Percentiles rank a stretch among this genome's conserved stretches.
phyloP scores from a whole-genome alignment of 148 eudicot species.

The Dysphania ambrosioides region DNA sequence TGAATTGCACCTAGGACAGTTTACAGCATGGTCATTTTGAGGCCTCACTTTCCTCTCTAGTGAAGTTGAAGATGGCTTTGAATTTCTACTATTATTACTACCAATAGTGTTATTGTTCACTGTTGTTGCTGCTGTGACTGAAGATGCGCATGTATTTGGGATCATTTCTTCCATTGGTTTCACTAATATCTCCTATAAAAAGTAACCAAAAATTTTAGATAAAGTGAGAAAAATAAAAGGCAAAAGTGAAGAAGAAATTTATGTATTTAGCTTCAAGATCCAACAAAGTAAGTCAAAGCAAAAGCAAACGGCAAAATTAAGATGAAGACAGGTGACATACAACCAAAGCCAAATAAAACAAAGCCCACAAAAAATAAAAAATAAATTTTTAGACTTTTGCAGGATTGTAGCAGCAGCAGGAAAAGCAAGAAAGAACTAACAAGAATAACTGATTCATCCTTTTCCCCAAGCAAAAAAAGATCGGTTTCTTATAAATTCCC shows the following conservation, averaged over 20 bases:
- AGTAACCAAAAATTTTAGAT: neutral
- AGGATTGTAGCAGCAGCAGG: constrained; percentile 26
- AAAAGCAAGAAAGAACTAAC: constrained; percentile 14
- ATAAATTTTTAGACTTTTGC: constrained; percentile 25
- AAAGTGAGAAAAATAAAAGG: neutral
- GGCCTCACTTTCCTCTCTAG: constrained; percentile 43
- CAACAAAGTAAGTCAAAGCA: constrained; percentile 21
- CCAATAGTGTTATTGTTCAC: neutral
- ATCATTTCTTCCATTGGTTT: constrained; percentile 71
- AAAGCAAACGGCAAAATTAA: constrained; percentile 15
- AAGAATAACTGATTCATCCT: constrained; percentile 30
- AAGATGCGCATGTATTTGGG: constrained; percentile 35
- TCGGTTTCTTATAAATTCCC: neutral
- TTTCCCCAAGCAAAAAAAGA: constrained; percentile 15
- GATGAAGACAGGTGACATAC: constrained; percentile 22
- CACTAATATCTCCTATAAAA: constrained; percentile 57
- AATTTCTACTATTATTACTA: constrained; percentile 3
- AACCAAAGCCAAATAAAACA: constrained; percentile 24
- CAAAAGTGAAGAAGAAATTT: neutral
- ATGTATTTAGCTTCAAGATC: constrained; percentile 30
- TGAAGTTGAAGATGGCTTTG: constrained; percentile 8
- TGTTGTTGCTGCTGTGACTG: constrained; percentile 6
- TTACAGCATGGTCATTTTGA: constrained; percentile 47
- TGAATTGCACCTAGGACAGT: constrained; percentile 74
- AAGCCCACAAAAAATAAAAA: constrained; percentile 21